Percentiles rank a stretch among this genome's conserved stretches.
These are phyloP conservation scores for Balamuthia mandrillaris DNA, from an alignment of 208 protist genomes.

Conservation along the genomic window DNA sequence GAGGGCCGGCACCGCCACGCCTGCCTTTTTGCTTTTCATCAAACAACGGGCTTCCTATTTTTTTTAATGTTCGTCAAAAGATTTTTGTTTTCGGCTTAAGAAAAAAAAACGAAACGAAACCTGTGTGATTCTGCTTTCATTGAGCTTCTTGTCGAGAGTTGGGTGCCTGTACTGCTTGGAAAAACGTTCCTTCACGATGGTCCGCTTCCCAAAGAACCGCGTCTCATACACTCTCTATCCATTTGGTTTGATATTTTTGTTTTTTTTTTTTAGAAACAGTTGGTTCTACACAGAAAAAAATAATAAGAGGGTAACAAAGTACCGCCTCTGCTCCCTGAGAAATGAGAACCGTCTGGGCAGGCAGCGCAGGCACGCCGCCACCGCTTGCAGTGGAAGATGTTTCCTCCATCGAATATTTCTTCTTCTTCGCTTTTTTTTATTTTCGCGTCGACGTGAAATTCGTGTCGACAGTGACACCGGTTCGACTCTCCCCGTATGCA, in stretches of 20 bases:
- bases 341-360: background rate
- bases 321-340: constrained; percentile 5
- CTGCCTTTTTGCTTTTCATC: background rate
- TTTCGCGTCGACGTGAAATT: too few species aligned
- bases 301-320: background rate
- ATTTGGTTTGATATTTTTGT: too few species aligned
- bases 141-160: constrained; percentile 66
- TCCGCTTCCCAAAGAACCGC: constrained; percentile 42
- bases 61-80: background rate
- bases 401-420: too few species aligned
- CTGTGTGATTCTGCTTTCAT: constrained; percentile 33
- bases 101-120: constrained; percentile 5
- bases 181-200: constrained; percentile 78
- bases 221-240: constrained; percentile 54
- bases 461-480: too few species aligned
- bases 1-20: constrained; percentile 48
- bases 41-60: constrained; percentile 39
- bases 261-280: too few species aligned
- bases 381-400: too few species aligned
- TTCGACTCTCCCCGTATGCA: too few species aligned
- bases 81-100: constrained; percentile 2
- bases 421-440: too few species aligned
- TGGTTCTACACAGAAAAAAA: background rate
- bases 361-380: too few species aligned
- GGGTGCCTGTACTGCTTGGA: constrained; percentile 73